Evolutionary conservation across 208 protist species (phyloP).

Genomic region (Acanthamoeba lenticulata): DNA sequence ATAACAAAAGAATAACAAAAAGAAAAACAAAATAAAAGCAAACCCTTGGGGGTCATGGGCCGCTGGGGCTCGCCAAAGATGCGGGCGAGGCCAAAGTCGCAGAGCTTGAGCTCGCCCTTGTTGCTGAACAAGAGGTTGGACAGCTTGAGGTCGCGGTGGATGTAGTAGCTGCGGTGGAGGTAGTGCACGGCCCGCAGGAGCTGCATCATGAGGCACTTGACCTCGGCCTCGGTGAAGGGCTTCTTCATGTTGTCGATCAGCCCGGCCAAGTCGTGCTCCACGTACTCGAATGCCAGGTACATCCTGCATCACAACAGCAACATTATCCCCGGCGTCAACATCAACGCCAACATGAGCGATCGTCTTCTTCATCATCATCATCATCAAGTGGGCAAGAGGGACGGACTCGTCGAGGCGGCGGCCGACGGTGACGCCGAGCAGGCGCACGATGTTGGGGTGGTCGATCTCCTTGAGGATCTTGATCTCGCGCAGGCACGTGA

Average conservation of each 20-base stretch:
- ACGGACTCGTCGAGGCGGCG: constrained; percentile 65
- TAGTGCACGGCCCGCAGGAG: constrained; percentile 78
- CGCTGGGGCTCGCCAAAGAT: constrained; percentile 72
- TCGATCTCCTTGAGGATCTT: constrained; percentile 78
- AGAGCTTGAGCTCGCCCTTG: constrained; percentile 82
- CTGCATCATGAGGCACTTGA: constrained; percentile 86
- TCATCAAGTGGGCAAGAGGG: not conserved
- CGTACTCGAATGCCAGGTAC: constrained; percentile 89
- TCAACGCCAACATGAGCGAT: not conserved
- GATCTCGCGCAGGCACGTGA: constrained; percentile 88
- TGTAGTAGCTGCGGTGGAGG: constrained; percentile 61
- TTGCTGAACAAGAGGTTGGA: constrained; percentile 84
- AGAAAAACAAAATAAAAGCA: too few relatives aligned
- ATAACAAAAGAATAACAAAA: not conserved
- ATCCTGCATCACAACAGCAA: constrained; percentile 62
- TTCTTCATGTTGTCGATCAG: constrained; percentile 82
- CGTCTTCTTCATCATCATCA: not conserved
- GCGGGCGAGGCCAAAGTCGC: constrained; percentile 79
- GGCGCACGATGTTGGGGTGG: constrained; percentile 85
- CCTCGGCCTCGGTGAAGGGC: constrained; percentile 82
- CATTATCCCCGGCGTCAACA: too few relatives aligned
- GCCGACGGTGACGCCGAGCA: constrained; percentile 83
- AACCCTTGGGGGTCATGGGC: constrained; percentile 71
- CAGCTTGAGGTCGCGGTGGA: constrained; percentile 83
- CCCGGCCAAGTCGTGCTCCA: constrained; percentile 84